Conservation (phyloP, 2,329 filamentous ascomycete genomes). For the Stachybotrys elegans region DNA sequence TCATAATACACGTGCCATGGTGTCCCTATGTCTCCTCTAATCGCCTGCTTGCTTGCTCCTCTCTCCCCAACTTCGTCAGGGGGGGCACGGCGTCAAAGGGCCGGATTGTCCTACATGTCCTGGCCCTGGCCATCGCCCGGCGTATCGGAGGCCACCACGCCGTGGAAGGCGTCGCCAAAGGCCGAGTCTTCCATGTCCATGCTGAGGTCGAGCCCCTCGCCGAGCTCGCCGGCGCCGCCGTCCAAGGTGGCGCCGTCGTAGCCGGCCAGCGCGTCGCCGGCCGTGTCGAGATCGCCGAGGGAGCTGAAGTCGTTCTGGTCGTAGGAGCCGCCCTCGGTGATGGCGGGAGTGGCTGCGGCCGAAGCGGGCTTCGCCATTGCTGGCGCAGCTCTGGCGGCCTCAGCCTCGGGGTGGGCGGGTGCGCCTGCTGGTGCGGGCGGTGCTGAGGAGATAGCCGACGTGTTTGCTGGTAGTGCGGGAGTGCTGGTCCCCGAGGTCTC, state of each 20-base stretch:
- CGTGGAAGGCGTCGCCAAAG: constrained; percentile 79
- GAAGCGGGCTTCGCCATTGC: constrained; percentile 32
- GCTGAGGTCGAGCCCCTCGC: constrained; percentile 53
- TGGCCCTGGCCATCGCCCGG: constrained; percentile 27
- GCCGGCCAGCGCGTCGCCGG: constrained; percentile 64
- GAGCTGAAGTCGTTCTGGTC: constrained; percentile 59
- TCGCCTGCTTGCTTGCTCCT: too few species aligned
- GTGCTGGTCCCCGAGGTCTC: constrained; percentile 33
- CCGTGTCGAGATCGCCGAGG: constrained; percentile 62
- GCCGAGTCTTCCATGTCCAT: constrained; percentile 74
- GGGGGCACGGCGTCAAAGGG: too few species aligned
- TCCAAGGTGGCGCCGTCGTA: constrained; percentile 56
- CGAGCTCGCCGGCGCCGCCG: constrained; percentile 38
- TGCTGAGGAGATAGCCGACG: constrained; percentile 9
- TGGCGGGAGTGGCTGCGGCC: constrained; percentile 38
- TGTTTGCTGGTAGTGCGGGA: too few species aligned
- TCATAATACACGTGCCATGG: too few species aligned
- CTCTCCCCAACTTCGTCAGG: too few species aligned
- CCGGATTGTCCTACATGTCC: constrained; percentile 31
- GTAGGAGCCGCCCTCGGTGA: constrained; percentile 37
- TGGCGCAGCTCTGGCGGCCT: constrained; percentile 15
- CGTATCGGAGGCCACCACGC: constrained; percentile 40
- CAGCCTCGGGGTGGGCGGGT: constrained; percentile 7
- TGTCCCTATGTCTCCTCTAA: too few species aligned
- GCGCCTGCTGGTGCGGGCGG: constrained; percentile 1